phyloP scores from a whole-genome alignment of 2,329 filamentous ascomycete genomes.

The Alternaria sp. region DNA sequence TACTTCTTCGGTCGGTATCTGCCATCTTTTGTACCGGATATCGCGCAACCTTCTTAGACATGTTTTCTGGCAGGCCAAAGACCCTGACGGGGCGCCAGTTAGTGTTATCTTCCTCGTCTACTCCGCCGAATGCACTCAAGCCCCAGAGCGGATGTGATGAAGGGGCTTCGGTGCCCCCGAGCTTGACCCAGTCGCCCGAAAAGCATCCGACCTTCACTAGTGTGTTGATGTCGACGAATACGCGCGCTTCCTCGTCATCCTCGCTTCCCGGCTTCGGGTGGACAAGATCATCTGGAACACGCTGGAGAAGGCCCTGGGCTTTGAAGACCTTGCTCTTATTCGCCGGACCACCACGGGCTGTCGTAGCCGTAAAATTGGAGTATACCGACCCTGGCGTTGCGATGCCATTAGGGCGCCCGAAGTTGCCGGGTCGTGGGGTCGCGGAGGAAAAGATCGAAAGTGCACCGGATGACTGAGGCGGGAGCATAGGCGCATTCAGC shows the following conservation, averaged over 20 bases:
- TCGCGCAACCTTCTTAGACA: constrained; percentile 60
- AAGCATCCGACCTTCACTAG: constrained; percentile 93
- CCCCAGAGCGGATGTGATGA: constrained; percentile 72
- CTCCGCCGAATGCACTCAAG: constrained; percentile 69
- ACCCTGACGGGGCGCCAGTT: constrained; percentile 86
- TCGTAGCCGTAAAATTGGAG: constrained; percentile 85
- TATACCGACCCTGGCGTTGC: constrained; percentile 87
- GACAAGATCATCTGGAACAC: constrained; percentile 77
- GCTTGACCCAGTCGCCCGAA: constrained; percentile 93
- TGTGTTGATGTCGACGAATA: constrained; percentile 88
- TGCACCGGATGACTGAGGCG: constrained; percentile 77
- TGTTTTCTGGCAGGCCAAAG: constrained; percentile 82
- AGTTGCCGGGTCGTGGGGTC: constrained; percentile 77
- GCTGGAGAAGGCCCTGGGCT: constrained; percentile 74
- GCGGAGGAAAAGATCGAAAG: constrained; percentile 80
- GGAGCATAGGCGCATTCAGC: constrained; percentile 77
- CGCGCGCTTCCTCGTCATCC: constrained; percentile 83
- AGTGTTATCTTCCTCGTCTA: constrained; percentile 65
- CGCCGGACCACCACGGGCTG: constrained; percentile 73
- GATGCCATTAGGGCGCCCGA: constrained; percentile 71
- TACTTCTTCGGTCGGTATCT: constrained; percentile 53
- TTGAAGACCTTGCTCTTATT: constrained; percentile 82
- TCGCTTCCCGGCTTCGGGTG: constrained; percentile 84
- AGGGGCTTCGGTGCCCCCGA: constrained; percentile 79
- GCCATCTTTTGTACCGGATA: constrained; percentile 59